Base-by-base conservation (phyloP, 1,284 basidiomycete species). In the Cryptococcus sp. region DNA sequence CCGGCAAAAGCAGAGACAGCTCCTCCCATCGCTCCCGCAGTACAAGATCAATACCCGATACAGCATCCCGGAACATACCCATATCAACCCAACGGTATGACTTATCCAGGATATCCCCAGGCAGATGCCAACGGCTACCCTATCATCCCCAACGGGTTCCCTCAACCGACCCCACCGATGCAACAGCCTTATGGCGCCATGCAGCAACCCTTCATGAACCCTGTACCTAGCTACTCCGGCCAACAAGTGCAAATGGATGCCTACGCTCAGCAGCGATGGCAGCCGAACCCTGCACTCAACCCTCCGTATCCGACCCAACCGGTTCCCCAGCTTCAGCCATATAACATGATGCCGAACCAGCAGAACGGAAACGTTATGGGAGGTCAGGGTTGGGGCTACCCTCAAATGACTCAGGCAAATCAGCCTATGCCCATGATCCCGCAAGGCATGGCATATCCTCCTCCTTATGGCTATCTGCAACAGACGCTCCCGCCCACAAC, bases 371-470 rank as follows among this genome's bases (percentile, higher is more conserved):
- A 8, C 2, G 5, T 35, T 8, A 57, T 61, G 52, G 45, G 50
- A 7, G n/a, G 23, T 17, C 50, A 56, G 46, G 40, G 35, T 40
- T 65, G 60, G 63, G 49, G n/a, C 22, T 60, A 60, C 41, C 50
- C 25, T 10, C 57, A 38, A 41, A 59, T 55, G 27, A 42, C 57
- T 45, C n/a, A 19, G 38, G 11, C n/a, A 39, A 51, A 48, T 47
- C 64, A 61, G 27, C 60, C 60, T 45, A 72, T 73, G 72, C 71
- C 71, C 22, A 70, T 73, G 64, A 74, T 74, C 11, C 68, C 72
- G 0, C 73, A 74, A 56, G 72, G 72, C 11, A 64, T 69, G 54
- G 68, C 66, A 5, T 70, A 72, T 39, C 61, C 58, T 3, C 20
- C 52, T 31, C 25, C 56, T 3, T 61, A 63, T 31, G 59, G 57